Evolutionary conservation across 768 basidiomycete genomes (phyloP), one percentile per base, ranked within the genome.

Genomic region (Leccinum boreale): DNA sequence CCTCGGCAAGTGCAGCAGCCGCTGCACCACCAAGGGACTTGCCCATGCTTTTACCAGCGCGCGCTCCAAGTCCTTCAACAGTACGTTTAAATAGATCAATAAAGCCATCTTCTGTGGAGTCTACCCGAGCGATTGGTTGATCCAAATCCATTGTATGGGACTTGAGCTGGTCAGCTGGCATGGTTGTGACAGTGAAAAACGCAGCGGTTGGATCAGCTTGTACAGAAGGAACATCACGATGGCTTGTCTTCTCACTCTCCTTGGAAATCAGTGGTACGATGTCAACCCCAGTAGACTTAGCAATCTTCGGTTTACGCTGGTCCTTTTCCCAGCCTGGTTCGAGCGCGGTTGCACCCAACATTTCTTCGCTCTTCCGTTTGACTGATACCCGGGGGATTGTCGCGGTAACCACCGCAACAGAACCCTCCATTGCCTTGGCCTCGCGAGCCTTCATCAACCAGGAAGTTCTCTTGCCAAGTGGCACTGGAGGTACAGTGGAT

Each of bases 391-490:
- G 62, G 21, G 66, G 61, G 10, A 64, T 28, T 39, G 53, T 17
- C 29, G 46, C n/a, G 36, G 61, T 49, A 21, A 44, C 35, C n/a
- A 46, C 28, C 21, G 36, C 50, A 8, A 52, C 24, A 45, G 58
- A 52, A 31, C 62, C 69, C 65, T 90, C 90, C 66, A 84, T 73
- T 17, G 87, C 87, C 61, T 87, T 87, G 24, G 79, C 85, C 65
- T 89, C 87, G 35, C 89, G 79, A 14, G 86, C 90, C 64, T 89
- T 90, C 72, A 82, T 83, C 54, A 92, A 70, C 90, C 90, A 92
- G 3, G 90, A 92, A 9, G 87, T 87, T 31, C 90, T 83, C 65
- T 89, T 90, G 3, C 82, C 83, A 10, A 76, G 62, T 4, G 70
- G 76, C 26, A 79, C 77, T 17, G 65, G 67, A 44, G 68, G 65